Percentiles rank a stretch among this genome's conserved stretches.
These are phyloP conservation scores for Fonsecaea monophora DNA, from an alignment of 2,329 filamentous ascomycete species.

Conservation along the genomic window DNA sequence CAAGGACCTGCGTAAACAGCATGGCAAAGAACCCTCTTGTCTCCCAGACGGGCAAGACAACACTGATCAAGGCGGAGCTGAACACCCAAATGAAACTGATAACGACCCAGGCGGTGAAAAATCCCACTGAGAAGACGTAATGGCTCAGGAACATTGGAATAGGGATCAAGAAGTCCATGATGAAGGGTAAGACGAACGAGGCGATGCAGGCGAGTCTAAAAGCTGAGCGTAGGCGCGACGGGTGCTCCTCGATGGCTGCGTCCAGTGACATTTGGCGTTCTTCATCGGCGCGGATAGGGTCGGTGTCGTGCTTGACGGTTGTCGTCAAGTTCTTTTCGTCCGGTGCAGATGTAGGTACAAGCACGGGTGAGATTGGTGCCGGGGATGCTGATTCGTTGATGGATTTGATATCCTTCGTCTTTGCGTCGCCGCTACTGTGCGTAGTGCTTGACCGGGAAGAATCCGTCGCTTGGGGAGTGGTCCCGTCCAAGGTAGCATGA, in stretches of 20 bases:
- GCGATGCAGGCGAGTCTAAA: slow-evolving; percentile 59
- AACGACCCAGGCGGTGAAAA: slow-evolving; percentile 82
- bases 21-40: slow-evolving; percentile 44
- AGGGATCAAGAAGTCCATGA: slow-evolving; percentile 82
- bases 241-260: slow-evolving; percentile 42
- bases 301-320: slow-evolving; percentile 8
- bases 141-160: slow-evolving; percentile 85
- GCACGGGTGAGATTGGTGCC: slow-evolving; percentile 11
- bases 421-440: slow-evolving; percentile 5
- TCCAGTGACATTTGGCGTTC: slow-evolving; percentile 41
- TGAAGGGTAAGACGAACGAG: slow-evolving; percentile 69
- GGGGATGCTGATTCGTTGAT: slow-evolving; percentile 18
- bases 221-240: slow-evolving; percentile 44
- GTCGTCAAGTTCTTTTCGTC: slow-evolving; percentile 21
- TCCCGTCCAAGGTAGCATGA: neutral
- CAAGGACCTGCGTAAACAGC: slow-evolving; percentile 24
- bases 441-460: slow-evolving; percentile 19
- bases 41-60: slow-evolving; percentile 53
- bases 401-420: slow-evolving; percentile 12
- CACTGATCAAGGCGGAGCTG: slow-evolving; percentile 48
- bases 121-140: slow-evolving; percentile 80
- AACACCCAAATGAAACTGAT: slow-evolving; percentile 76
- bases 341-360: slow-evolving; percentile 6
- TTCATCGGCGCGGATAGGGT: slow-evolving; percentile 39
- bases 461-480: slow-evolving; percentile 5